phyloP scores from a whole-genome alignment of 129 eudicot species.

The Centrapalus pauciflorus region DNA sequence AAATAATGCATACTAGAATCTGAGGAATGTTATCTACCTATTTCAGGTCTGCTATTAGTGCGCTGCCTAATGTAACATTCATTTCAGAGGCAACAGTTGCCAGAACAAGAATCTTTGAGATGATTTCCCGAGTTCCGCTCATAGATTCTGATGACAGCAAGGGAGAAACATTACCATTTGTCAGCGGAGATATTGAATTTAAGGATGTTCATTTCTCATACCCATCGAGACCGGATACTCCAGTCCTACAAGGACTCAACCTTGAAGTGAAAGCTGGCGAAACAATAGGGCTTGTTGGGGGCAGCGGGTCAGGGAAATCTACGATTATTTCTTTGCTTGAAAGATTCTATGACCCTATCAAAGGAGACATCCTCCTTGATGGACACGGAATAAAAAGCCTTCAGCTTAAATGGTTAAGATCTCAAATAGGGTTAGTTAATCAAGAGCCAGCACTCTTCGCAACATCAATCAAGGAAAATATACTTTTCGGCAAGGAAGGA shows the following conservation, averaged over 20 bases:
- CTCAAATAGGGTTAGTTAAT: conserved; percentile 76
- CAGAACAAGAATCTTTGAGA: conserved; percentile 38
- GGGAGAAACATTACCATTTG: conserved; percentile 43
- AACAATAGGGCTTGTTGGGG: conserved; percentile 77
- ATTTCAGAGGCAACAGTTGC: conserved; percentile 49
- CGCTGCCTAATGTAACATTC: conserved; percentile 61
- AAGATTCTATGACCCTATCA: conserved; percentile 65
- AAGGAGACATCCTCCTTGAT: conserved; percentile 71
- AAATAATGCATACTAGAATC: too few species aligned
- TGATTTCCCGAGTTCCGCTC: conserved; percentile 50
- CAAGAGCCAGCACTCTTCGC: conserved; percentile 80
- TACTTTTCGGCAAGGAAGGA: conserved; percentile 66
- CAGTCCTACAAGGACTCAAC: conserved; percentile 54
- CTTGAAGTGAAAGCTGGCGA: conserved; percentile 58
- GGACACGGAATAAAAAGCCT: conserved; percentile 55
- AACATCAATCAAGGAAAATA: conserved; percentile 69
- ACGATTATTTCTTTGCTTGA: conserved; percentile 63
- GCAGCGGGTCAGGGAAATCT: conserved; percentile 86
- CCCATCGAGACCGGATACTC: conserved; percentile 64
- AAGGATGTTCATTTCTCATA: conserved; percentile 53
- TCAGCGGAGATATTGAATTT: conserved; percentile 62
- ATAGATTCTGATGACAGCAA: conserved; percentile 47
- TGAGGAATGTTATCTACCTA: conserved; percentile 5
- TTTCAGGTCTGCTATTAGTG: conserved; percentile 58
- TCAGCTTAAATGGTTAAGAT: conserved; percentile 76